Evolutionary conservation across 441 rosid species (phyloP).

Genomic region (Erodium texanum): DNA sequence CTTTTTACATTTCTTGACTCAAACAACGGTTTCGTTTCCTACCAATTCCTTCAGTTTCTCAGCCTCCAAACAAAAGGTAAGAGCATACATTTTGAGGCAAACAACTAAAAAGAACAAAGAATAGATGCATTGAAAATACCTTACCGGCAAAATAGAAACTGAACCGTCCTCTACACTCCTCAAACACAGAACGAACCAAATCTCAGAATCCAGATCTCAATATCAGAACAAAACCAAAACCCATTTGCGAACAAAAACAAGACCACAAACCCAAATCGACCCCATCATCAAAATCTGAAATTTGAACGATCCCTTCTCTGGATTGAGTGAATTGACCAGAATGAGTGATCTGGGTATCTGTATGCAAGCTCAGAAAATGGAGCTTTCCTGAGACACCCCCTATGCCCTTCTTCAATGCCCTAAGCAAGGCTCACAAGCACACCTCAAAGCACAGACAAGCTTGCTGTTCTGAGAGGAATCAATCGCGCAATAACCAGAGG

Average conservation of each 20-base stretch:
- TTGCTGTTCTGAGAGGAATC: not conserved
- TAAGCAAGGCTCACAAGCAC: conserved; percentile 11
- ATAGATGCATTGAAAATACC: not conserved
- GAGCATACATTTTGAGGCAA: not conserved
- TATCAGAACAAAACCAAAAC: conserved; percentile 37
- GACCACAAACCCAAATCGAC: conserved; percentile 23
- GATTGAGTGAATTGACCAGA: conserved; percentile 22
- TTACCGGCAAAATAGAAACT: not conserved
- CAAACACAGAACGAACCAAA: conserved; percentile 1
- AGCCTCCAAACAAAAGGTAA: not conserved
- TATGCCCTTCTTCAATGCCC: conserved; percentile 19
- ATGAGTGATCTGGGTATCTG: conserved; percentile 17
- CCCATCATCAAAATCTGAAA: conserved; percentile 22
- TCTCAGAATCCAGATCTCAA: conserved; percentile 23
- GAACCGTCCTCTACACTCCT: not conserved
- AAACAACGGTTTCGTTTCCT: not conserved
- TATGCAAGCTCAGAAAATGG: conserved; percentile 51
- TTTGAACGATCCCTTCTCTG: conserved; percentile 21
- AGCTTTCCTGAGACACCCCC: conserved; percentile 33
- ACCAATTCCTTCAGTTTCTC: not conserved
- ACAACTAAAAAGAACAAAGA: not conserved
- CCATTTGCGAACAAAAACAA: conserved; percentile 12
- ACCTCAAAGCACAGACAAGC: conserved; percentile 13
- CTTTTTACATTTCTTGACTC: too few species aligned
- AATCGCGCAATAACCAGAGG: not conserved